These are phyloP conservation scores for Barnettozyma wickerhamii DNA, from an alignment of 805 yeast species.

Conservation along the genomic window DNA sequence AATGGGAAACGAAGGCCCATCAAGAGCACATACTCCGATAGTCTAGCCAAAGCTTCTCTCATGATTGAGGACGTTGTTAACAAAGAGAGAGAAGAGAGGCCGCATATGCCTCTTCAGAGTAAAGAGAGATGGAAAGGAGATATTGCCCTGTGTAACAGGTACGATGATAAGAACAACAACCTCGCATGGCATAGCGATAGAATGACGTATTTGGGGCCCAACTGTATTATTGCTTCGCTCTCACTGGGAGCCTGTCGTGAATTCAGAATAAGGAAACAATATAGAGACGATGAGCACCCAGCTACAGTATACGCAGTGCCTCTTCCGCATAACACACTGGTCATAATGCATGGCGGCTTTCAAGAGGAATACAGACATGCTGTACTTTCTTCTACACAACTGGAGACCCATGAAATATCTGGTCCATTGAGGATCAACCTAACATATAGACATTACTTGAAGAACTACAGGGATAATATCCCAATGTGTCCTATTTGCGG, in stretches of 20 bases:
- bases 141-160: conserved; percentile 53
- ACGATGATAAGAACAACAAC: conserved; percentile 43
- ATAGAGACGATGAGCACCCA: conserved; percentile 26
- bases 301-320: conserved; percentile 45
- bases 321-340: conserved; percentile 64
- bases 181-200: conserved; percentile 79
- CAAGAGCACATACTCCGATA: conserved; percentile 33
- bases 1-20: conserved; percentile 41
- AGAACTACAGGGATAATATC: conserved; percentile 29
- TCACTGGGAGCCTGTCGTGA: conserved; percentile 69
- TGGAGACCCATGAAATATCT: conserved; percentile 43
- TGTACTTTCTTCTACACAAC: conserved; percentile 42
- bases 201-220: conserved; percentile 67
- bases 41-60: conserved; percentile 36
- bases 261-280: conserved; percentile 50
- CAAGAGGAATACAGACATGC: conserved; percentile 74
- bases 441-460: conserved; percentile 57
- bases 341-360: conserved; percentile 75
- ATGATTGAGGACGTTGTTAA: conserved; percentile 38
- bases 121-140: conserved; percentile 45
- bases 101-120: conserved; percentile 35
- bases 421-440: conserved; percentile 55
- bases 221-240: conserved; percentile 60
- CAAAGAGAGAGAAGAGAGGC: conserved; percentile 28
- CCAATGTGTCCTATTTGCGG: conserved; percentile 42